These are phyloP conservation scores for Cytospora piceae DNA, from an alignment of 2,329 filamentous ascomycete species.

Conservation along the genomic window DNA sequence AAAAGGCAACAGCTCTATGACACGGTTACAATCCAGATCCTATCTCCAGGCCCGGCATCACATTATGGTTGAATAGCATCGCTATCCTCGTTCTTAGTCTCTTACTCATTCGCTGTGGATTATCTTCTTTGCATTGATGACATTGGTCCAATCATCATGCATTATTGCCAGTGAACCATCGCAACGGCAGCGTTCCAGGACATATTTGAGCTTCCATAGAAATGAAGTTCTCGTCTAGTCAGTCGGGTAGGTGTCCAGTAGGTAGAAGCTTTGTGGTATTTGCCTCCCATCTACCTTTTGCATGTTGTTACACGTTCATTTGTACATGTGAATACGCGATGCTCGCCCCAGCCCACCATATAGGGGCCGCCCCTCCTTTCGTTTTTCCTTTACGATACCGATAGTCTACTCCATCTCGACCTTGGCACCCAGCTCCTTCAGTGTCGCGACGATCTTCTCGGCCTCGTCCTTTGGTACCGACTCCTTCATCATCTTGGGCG, in stretches of 20 bases:
- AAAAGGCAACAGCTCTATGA: background rate
- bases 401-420: conserved; percentile 81
- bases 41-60: background rate
- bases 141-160: background rate
- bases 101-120: background rate
- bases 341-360: conserved; percentile 18
- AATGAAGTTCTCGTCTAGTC: background rate
- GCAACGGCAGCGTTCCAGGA: background rate
- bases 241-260: background rate
- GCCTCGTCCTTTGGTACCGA: conserved; percentile 98
- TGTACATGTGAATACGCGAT: conserved; percentile 35
- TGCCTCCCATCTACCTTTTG: conserved; percentile 31
- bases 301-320: conserved; percentile 41
- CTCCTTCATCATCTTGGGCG: conserved; percentile 98
- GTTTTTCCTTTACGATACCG: background rate
- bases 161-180: background rate
- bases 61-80: no score
- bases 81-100: no score
- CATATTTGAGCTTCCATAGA: background rate
- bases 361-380: conserved; percentile 28
- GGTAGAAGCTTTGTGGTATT: background rate
- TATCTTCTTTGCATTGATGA: background rate
- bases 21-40: background rate
- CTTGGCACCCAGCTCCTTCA: conserved; percentile 91
- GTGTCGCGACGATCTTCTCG: conserved; percentile 92